Percentiles rank a stretch among this genome's conserved stretches.
Conservation (phyloP, 306 rosid species). For the Senna siamea region DNA sequence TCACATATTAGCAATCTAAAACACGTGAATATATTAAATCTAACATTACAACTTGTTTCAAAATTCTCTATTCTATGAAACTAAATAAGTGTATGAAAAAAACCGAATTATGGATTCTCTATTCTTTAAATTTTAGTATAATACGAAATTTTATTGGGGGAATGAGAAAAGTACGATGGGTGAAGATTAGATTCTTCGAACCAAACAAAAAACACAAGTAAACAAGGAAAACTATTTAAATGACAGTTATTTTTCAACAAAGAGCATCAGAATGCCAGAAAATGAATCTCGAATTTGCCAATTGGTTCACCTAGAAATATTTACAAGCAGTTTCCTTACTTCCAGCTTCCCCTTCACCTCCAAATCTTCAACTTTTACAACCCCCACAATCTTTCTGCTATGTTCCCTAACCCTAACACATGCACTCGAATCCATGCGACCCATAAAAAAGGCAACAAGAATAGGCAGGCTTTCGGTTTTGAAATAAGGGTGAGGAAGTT, state of each 20-base stretch:
- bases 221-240: neutral
- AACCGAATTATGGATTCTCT: no score
- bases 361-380: neutral
- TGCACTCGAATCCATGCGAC: no score
- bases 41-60: neutral
- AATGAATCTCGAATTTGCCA: neutral
- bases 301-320: neutral
- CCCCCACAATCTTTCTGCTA: neutral
- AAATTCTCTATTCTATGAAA: constrained; percentile 2
- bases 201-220: no score
- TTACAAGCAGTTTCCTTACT: neutral
- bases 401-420: neutral
- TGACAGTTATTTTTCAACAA: no score
- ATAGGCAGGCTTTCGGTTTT: no score
- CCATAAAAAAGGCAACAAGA: no score
- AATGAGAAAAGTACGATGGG: no score
- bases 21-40: neutral
- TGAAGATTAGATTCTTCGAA: no score
- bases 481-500: no score
- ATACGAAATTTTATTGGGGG: neutral
- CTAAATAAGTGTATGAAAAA: neutral
- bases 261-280: no score
- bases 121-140: no score
- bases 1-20: constrained; percentile 8
- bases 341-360: neutral